Percentiles rank a stretch among this genome's conserved stretches.
Conservation (phyloP, 2,329 filamentous ascomycete species). For the Aspergillus fructus region DNA sequence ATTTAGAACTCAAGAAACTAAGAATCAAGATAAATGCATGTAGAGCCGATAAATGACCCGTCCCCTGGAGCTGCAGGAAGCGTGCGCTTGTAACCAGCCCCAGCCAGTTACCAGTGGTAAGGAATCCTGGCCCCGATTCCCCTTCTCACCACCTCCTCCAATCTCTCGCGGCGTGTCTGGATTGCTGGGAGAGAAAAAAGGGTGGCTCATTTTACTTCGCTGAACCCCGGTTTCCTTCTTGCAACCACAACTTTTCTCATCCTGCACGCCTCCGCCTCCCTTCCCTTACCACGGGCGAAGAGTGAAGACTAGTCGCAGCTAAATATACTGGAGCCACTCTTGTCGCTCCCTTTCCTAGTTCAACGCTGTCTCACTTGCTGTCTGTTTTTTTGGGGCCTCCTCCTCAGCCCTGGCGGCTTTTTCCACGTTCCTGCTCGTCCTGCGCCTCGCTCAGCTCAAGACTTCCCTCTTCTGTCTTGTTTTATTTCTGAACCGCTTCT, state of each 20-base stretch:
- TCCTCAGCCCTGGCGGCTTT: constrained; percentile 26
- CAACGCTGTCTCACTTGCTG: constrained; percentile 11
- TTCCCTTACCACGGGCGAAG: constrained; percentile 1
- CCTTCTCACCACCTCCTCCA: neutral
- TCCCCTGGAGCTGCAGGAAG: neutral
- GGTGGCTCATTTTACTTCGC: neutral
- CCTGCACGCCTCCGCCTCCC: constrained; percentile 1
- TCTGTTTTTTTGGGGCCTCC: constrained; percentile 18
- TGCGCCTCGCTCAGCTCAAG: constrained; percentile 16
- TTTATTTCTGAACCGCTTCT: constrained; percentile 11
- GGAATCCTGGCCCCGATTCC: constrained; percentile 9
- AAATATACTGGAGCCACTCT: constrained; percentile 9
- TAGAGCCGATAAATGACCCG: neutral
- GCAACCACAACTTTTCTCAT: too few relatives aligned
- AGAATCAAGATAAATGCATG: neutral
- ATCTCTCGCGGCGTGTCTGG: neutral
- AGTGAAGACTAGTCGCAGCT: neutral
- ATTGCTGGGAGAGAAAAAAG: constrained; percentile 2
- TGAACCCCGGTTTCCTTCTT: neutral
- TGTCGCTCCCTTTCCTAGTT: neutral
- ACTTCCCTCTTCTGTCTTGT: constrained; percentile 10
- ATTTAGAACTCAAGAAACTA: too few relatives aligned
- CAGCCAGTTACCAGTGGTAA: constrained; percentile 1
- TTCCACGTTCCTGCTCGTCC: constrained; percentile 23
- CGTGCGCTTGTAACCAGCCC: neutral